Base-by-base conservation (phyloP, 179 eudicot species). In the Beta macrorhiza region DNA sequence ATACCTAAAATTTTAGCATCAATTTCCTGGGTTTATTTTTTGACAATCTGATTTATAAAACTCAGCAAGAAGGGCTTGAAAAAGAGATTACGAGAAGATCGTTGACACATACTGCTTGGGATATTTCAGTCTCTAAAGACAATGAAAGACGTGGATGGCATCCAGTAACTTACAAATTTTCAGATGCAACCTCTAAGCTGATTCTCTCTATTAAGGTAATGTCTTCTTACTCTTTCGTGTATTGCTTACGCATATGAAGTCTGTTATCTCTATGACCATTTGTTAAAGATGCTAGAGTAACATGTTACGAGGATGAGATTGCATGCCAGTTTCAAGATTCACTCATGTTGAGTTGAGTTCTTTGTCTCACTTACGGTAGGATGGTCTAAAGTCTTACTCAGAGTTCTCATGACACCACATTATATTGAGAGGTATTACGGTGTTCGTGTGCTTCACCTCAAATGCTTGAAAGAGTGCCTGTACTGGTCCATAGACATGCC, bases 141-240 rank as follows among this genome's bases (percentile, higher is more conserved):
- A 93, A 82, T 80, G 86, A 92, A 82, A 89, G 98, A 67, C 87
- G 85, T 85, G 98, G 98, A 82, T 95, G 98, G 98, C 98, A 95
- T 91, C 98, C 98, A 11, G 86, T 91, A 58, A 88, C 93, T 57
- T 95, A 91, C 85, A 95, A 93, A 79, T 88, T 89, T 86, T 92
- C 93, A 53, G 98, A 95, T 84, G 98, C 98, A 87, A 90, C 95
- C 65, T 88, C 88, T 74, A 61, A 74, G 62, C 88, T 95, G 63
- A 87, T 95, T 68, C 91, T 83, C 80, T 95, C 94, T 70, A 93
- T 95, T 63, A 95, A 95, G 97, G 98, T 93, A 82, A 37, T 63
- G 76, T 25, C 25, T 25, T 25, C 65, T 44, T 29, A 61, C 72
- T 72, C 65, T 47, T 65, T 47, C 44, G 42, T 74, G 11, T 69